These are phyloP conservation scores for Pistacia atlantica DNA, from an alignment of 345 rosid species.

Conservation along the genomic window DNA sequence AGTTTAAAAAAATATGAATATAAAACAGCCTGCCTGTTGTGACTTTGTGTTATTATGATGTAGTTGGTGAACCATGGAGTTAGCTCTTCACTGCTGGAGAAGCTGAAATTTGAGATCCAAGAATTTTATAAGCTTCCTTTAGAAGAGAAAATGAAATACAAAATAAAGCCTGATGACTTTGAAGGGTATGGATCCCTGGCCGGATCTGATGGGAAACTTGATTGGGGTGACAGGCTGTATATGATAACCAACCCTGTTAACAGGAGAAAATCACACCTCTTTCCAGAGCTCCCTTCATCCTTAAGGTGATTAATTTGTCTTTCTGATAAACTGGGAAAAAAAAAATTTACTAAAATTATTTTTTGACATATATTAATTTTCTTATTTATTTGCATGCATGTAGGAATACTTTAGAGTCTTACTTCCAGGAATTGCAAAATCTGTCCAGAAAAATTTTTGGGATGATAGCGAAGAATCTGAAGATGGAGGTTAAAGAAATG, in stretches of 20 bases:
- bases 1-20: neutral
- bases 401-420: conserved; percentile 35
- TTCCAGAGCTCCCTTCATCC: conserved; percentile 45
- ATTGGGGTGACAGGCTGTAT: conserved; percentile 40
- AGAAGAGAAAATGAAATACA: conserved; percentile 38
- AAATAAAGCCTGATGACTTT: conserved; percentile 21
- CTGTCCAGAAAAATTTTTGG: conserved; percentile 33
- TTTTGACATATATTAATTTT: too few species aligned
- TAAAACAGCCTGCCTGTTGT: neutral
- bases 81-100: conserved; percentile 12
- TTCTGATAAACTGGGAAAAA: too few species aligned
- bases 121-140: conserved; percentile 34
- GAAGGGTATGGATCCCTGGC: conserved; percentile 26
- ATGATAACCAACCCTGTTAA: conserved; percentile 34
- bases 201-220: conserved; percentile 25
- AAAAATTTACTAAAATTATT: too few species aligned
- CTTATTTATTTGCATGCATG: neutral
- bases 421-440: conserved; percentile 28
- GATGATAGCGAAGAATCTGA: conserved; percentile 25
- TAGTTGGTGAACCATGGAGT: conserved; percentile 47
- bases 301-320: conserved; percentile 26
- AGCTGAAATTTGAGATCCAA: conserved; percentile 27
- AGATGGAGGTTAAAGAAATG: conserved; percentile 24
- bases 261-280: conserved; percentile 34
- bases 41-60: neutral